Base-by-base conservation (phyloP, 2,329 filamentous ascomycete genomes). In the Neocatenulostroma microsporum region DNA sequence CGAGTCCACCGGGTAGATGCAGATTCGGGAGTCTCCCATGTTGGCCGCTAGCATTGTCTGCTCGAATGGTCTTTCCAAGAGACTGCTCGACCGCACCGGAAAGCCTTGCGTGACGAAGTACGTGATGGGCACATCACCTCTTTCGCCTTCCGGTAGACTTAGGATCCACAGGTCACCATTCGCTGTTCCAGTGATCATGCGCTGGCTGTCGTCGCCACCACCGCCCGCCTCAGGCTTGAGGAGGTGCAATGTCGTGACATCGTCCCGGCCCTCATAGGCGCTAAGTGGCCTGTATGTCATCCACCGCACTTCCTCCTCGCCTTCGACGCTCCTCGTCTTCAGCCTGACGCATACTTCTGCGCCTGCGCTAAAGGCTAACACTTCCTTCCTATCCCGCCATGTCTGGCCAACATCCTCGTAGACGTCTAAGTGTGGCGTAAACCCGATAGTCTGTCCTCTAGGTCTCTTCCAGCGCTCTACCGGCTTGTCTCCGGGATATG, bases 331-430 rank as follows among this genome's bases (percentile, higher is more conserved):
- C 21, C 36, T 53, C 2, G 63, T 67, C 17, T 63, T 63, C 36
- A 69, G 60, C 46, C 67, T 70, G 9, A 67, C 60, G 4, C 72
- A 57, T 8, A 81, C 51, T 39, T 75, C 67, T 2, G 76, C 70
- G 1, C 73, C 77, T 10, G 76, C 76, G 35, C 75, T 75, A 68
- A 74, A 78, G 3, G 68, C 72, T 6, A 81, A 53, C 0, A 74
- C 67, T 49, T 80, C 75, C 47, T 64, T 68, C 45, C 71, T 62
- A 31, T 70, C 61, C 30, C 57, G 55, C 68, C 68, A 73, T 39
- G 56, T 58, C 2, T 42, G 36, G 5, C 43, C 48, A 27, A 54
- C 37, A 9, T 50, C 42, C 35, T 57, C 54, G 20, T 46, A 49
- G 3, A 53, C 53, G 32, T 57, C 55, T 11, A 57, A 28, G 13